phyloP scores from a whole-genome alignment of 2,329 filamentous ascomycete genomes.

The Phialophora tarda region DNA sequence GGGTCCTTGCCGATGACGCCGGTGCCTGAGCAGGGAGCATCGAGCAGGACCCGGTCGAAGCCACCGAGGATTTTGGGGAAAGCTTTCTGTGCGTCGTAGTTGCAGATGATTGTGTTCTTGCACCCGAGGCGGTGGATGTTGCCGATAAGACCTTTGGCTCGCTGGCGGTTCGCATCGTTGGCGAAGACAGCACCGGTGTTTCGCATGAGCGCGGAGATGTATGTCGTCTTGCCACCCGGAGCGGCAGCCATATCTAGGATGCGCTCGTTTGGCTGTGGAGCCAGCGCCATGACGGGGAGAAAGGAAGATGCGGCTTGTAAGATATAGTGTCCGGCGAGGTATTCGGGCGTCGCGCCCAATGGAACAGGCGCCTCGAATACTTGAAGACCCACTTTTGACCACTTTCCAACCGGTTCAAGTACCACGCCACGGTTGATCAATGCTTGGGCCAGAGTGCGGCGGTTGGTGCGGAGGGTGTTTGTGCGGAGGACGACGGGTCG shows the following conservation, averaged over 20 bases:
- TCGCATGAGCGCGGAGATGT: conserved; percentile 95
- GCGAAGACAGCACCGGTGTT: conserved; percentile 96
- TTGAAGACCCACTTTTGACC: conserved; percentile 97
- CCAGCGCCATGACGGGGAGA: conserved; percentile 95
- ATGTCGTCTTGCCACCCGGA: conserved; percentile 93
- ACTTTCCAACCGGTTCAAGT: conserved; percentile 95
- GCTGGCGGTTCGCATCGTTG: conserved; percentile 92
- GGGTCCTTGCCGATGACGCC: conserved; percentile 98
- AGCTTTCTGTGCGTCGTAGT: conserved; percentile 84
- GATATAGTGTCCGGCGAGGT: conserved; percentile 96
- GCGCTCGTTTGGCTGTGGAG: conserved; percentile 89
- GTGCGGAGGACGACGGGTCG: conserved; percentile 95
- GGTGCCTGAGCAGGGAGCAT: conserved; percentile 94
- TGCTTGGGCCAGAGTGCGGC: conserved; percentile 83
- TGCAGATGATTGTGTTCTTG: conserved; percentile 92
- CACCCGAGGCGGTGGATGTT: conserved; percentile 95
- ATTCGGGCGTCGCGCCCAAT: conserved; percentile 93
- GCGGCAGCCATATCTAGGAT: conserved; percentile 94
- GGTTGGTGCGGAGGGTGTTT: conserved; percentile 83
- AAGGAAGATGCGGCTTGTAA: conserved; percentile 96
- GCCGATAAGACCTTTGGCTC: conserved; percentile 95
- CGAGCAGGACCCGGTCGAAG: conserved; percentile 91
- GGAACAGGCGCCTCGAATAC: conserved; percentile 90
- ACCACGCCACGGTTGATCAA: conserved; percentile 96
- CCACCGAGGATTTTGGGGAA: conserved; percentile 95